These are phyloP conservation scores for Torulaspora maleeae DNA, from an alignment of 805 yeast species.

Conservation along the genomic window DNA sequence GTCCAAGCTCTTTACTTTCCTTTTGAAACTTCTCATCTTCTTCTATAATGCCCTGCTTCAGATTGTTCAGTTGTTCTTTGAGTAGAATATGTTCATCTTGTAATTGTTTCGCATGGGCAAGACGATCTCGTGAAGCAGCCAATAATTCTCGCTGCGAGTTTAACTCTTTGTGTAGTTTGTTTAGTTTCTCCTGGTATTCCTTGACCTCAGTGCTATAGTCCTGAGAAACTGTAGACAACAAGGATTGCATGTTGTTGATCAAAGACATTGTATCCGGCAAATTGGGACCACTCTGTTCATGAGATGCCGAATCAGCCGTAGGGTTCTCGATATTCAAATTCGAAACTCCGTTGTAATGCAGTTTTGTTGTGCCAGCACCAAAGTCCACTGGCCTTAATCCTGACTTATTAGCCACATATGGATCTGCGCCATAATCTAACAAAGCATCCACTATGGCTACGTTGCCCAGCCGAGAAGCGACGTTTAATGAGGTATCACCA, in stretches of 20 bases:
- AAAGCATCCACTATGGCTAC: conserved; percentile 74
- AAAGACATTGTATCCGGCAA: conserved; percentile 27
- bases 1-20: conserved; percentile 38
- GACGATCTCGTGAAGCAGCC: conserved; percentile 26
- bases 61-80: conserved; percentile 51
- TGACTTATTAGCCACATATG: conserved; percentile 70
- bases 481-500: conserved; percentile 92
- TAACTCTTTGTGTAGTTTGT: conserved; percentile 45
- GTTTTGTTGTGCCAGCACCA: conserved; percentile 44
- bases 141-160: conserved; percentile 23
- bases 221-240: conserved; percentile 48
- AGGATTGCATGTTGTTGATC: conserved; percentile 47
- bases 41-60: conserved; percentile 58
- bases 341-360: conserved; percentile 14
- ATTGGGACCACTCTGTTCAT: conserved; percentile 10
- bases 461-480: conserved; percentile 86
- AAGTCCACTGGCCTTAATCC: conserved; percentile 86
- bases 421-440: conserved; percentile 84
- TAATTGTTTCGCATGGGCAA: conserved; percentile 37
- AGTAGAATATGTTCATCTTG: conserved; percentile 53
- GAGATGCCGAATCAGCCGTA: conserved; percentile 1
- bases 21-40: conserved; percentile 55
- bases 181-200: conserved; percentile 48
- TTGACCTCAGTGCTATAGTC: conserved; percentile 57
- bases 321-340: conserved; percentile 6